phyloP scores from a whole-genome alignment of 257 asterid genomes.

The Jacaranda mimosifolia region DNA sequence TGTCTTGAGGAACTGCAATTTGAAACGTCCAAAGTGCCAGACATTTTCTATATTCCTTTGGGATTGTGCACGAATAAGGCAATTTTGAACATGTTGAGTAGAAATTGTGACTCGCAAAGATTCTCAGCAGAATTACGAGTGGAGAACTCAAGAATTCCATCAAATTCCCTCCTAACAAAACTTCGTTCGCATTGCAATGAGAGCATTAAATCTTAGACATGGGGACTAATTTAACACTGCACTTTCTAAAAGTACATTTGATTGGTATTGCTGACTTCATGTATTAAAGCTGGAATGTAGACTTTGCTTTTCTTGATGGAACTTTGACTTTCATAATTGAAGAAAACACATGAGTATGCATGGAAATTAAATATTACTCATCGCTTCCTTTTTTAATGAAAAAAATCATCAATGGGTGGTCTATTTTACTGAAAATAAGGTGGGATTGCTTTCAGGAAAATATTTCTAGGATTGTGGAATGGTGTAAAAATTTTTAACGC shows the following conservation, averaged over 20 bases:
- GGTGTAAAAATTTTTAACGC: background rate
- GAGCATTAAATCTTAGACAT: background rate
- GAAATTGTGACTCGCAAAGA: slow-evolving; percentile 6
- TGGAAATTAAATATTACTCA: background rate
- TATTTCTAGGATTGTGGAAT: background rate
- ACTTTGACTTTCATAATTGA: background rate
- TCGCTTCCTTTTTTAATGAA: background rate
- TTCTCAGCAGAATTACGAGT: background rate
- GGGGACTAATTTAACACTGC: background rate
- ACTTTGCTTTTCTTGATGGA: background rate
- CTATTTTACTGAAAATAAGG: background rate
- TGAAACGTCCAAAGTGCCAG: background rate
- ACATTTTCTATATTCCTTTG: background rate
- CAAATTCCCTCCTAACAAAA: background rate
- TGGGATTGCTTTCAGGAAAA: background rate
- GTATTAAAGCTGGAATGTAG: slow-evolving; percentile 16
- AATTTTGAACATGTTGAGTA: background rate
- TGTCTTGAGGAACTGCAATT: slow-evolving; percentile 10
- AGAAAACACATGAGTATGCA: background rate
- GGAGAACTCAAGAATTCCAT: background rate
- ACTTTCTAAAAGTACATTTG: background rate
- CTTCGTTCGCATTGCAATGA: background rate
- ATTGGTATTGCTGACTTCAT: background rate
- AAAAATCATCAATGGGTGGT: background rate
- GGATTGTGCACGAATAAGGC: background rate